Evolutionary conservation across 2,329 filamentous ascomycete genomes (phyloP).

Genomic region (Elsinoe fawcettii): DNA sequence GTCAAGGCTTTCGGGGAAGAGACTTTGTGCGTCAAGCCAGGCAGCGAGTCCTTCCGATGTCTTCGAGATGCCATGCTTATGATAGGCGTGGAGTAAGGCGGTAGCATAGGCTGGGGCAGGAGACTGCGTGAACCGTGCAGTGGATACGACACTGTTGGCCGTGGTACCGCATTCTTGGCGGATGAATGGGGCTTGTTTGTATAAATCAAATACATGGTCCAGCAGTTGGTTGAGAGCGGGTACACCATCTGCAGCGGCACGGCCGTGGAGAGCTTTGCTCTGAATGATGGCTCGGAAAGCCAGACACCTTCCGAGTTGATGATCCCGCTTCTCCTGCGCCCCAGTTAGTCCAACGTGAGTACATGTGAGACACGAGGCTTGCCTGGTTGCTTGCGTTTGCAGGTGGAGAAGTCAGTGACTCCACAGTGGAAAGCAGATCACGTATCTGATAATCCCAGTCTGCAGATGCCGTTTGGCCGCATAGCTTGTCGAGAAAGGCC

Average conservation of each 20-base stretch:
- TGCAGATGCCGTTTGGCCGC: constrained; percentile 33
- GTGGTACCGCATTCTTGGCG: constrained; percentile 80
- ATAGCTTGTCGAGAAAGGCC: constrained; percentile 38
- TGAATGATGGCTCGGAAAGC: constrained; percentile 80
- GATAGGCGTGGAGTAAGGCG: constrained; percentile 23
- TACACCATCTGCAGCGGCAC: neutral
- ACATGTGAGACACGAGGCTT: constrained; percentile 20
- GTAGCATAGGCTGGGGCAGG: constrained; percentile 15
- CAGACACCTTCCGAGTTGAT: constrained; percentile 77
- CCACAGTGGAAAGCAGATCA: constrained; percentile 40
- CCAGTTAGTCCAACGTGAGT: constrained; percentile 25
- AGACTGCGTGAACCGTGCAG: constrained; percentile 53
- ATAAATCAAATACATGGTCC: constrained; percentile 63
- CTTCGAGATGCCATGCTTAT: constrained; percentile 55
- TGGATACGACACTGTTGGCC: constrained; percentile 34
- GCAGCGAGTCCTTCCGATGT: constrained; percentile 85
- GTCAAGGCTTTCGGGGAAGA: constrained; percentile 53
- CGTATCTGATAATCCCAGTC: constrained; percentile 40
- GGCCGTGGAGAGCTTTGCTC: constrained; percentile 57
- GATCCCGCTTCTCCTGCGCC: constrained; percentile 71
- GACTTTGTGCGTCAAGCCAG: constrained; percentile 64
- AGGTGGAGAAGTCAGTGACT: constrained; percentile 9
- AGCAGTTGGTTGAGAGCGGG: constrained; percentile 48
- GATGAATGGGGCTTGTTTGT: constrained; percentile 79
- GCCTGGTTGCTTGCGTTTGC: constrained; percentile 34